Evolutionary conservation across 148 eudicot species (phyloP), one percentile per base, ranked within the genome.

Genomic region (Rhododendron ovatum): DNA sequence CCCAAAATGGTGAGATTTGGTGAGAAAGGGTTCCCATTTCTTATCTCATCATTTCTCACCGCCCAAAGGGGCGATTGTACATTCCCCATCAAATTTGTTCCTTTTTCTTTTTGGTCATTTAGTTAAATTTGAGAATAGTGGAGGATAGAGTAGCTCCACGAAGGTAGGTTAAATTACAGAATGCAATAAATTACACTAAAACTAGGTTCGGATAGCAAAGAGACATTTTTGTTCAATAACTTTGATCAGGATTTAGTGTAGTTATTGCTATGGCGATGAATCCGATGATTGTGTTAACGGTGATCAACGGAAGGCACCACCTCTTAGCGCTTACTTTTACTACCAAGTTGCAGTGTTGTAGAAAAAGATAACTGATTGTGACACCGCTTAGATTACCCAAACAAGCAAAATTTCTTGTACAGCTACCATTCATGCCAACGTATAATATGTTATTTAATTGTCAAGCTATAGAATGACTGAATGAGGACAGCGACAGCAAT

Each of bases 351-450:
- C 53, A 18, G 33, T 41, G 18, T 26, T 51, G 85, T 69, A 71
- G 76, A 30, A 71, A 87, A 69, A 43, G 39, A 50, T 84, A 81
- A 80, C 18, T 80, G 74, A 41, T 33, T 83, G 80, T 20, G 80
- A 84, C 17, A 30, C 51, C 3, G 22, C 43, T 35, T 67, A n/a
- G 33, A 39, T 84, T 78, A 78, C 15, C 41, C 13, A 15, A 47
- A 37, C 50, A 20, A 80, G 26, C 50, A 28, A 41, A 55, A 80
- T 84, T 83, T 43, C 45, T 78, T 57, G 26, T 47, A 10, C 26
- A 86, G 69, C 24, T 84, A 7, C 17, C 45, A 39, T 83, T 78
- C 76, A 1, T 53, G 0, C 22, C 75, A 17, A 48, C 18, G 45
- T 13, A 20, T 30, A 11, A 80, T 67, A 11, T 55, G 50, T 63